Percentiles rank a stretch among this genome's conserved stretches.
Conservation (phyloP, 2,329 filamentous ascomycete species). For the Alternaria sp. region DNA sequence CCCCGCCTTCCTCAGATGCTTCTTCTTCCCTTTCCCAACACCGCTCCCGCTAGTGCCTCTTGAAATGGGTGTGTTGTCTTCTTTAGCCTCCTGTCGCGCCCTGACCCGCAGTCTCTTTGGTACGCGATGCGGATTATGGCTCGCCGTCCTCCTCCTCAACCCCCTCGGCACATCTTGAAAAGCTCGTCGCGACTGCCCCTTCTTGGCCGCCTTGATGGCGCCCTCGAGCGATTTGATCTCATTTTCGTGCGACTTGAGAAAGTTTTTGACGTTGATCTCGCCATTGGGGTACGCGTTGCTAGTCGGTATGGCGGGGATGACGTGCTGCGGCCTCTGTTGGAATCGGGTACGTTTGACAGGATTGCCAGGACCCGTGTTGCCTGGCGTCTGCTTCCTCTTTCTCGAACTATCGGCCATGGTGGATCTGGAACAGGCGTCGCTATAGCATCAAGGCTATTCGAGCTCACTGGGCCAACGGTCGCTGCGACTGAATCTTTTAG, state of each 20-base stretch:
- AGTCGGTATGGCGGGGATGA: constrained; percentile 41
- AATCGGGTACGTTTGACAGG: constrained; percentile 38
- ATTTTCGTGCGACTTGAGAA: constrained; percentile 84
- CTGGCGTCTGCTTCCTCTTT: constrained; percentile 33
- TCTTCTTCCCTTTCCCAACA: constrained; percentile 51
- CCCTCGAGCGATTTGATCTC: constrained; percentile 87
- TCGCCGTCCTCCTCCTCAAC: constrained; percentile 86
- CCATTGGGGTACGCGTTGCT: constrained; percentile 69
- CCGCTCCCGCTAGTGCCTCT: constrained; percentile 70
- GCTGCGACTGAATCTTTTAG: constrained; percentile 11
- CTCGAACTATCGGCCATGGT: constrained; percentile 31
- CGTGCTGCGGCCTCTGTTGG: constrained; percentile 33
- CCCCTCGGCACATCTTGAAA: constrained; percentile 91
- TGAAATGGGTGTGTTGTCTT: constrained; percentile 89
- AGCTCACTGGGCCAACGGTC: constrained; percentile 17
- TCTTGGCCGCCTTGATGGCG: constrained; percentile 79
- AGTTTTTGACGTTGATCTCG: constrained; percentile 83
- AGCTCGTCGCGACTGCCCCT: constrained; percentile 70
- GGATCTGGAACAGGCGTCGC: not conserved
- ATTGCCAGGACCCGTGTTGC: constrained; percentile 13
- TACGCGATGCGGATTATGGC: constrained; percentile 91
- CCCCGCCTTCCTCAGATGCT: constrained; percentile 74
- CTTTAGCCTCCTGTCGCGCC: constrained; percentile 77
- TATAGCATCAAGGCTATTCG: not conserved
- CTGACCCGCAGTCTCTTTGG: constrained; percentile 77